phyloP scores from a whole-genome alignment of 306 rosid species.

The Trifolium pratense region DNA sequence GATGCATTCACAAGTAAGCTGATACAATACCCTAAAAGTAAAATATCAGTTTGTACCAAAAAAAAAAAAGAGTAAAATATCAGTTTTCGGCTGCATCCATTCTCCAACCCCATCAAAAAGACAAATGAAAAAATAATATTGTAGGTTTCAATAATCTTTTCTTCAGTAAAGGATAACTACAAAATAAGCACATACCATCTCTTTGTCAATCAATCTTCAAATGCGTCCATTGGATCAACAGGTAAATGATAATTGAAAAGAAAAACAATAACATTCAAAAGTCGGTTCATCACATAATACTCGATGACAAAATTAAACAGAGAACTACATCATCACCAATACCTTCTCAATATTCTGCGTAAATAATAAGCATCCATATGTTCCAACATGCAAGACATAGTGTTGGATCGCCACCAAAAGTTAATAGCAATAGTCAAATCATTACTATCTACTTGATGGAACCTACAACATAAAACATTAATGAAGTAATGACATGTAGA shows the following conservation, averaged over 20 bases:
- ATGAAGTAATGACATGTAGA: constrained; percentile 32
- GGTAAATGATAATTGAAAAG: constrained; percentile 44
- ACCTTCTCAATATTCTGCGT: constrained; percentile 91
- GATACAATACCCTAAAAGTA: neutral
- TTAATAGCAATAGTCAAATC: constrained; percentile 90
- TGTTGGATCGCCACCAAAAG: constrained; percentile 90
- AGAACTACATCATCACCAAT: constrained; percentile 43
- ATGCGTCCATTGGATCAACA: constrained; percentile 45
- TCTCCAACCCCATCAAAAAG: constrained; percentile 16
- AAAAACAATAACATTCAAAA: constrained; percentile 44
- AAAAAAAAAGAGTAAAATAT: neutral
- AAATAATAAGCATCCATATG: constrained; percentile 94
- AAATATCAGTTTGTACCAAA: constrained; percentile 9
- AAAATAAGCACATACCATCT: constrained; percentile 69
- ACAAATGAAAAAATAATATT: constrained; percentile 14
- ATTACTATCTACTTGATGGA: constrained; percentile 92
- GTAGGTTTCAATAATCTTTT: constrained; percentile 18
- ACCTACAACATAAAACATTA: constrained; percentile 53
- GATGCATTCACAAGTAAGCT: constrained; percentile 23
- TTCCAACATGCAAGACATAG: constrained; percentile 72
- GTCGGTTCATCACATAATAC: constrained; percentile 48
- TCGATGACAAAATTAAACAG: constrained; percentile 19
- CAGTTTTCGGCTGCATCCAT: constrained; percentile 17
- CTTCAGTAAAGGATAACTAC: constrained; percentile 21
- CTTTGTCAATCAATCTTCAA: constrained; percentile 79